Base-by-base conservation (phyloP, 495 filamentous ascomycete species). In the Penicillium antarcticum region DNA sequence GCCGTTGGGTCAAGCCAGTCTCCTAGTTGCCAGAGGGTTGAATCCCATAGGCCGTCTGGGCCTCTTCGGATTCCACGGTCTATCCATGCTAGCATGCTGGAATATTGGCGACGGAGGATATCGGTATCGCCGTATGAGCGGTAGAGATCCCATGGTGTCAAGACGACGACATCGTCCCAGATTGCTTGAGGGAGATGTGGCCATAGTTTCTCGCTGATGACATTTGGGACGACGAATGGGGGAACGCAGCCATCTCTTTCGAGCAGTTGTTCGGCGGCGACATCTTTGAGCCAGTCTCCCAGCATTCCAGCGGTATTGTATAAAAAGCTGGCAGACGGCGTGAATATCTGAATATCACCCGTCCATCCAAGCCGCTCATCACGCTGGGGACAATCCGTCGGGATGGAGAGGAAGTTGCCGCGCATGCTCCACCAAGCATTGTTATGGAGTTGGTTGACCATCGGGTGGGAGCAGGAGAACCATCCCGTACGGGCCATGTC, bases 321-420 rank as follows among this genome's bases (percentile, higher is more conserved):
- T 0, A 81, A 59, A 43, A 73, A 81, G 45, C 69, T 73, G 0
- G 76, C 76, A 0, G 79, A 73, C 0, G 72, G 70, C 0, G 68
- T 58, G 55, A 83, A 81, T 1, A 73, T 67, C 40, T 78, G 71
- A 9, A 73, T 67, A 45, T 81, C 79, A 1, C 78, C 80, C 0
- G 80, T 81, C 80, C 78, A 83, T 1, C 80, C 80, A 9, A 83
- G 51, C 4, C 78, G 66, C 52, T 83, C 80, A 43, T 83, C 80
- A 32, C 80, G 69, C 48, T 80, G 76, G 0, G 78, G 78, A 49
- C 79, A 82, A 45, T 83, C 80, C 0, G 75, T 83, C 2, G 79
- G 80, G 0, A 82, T 61, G 16, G 59, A 65, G 45, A 83, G 62
- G 42, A 83, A 83, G 41, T 82, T 83, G 0, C 77, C 74, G 4